phyloP scores from a whole-genome alignment of 768 basidiomycete species.

The Pilatotrama ljubarskyi region DNA sequence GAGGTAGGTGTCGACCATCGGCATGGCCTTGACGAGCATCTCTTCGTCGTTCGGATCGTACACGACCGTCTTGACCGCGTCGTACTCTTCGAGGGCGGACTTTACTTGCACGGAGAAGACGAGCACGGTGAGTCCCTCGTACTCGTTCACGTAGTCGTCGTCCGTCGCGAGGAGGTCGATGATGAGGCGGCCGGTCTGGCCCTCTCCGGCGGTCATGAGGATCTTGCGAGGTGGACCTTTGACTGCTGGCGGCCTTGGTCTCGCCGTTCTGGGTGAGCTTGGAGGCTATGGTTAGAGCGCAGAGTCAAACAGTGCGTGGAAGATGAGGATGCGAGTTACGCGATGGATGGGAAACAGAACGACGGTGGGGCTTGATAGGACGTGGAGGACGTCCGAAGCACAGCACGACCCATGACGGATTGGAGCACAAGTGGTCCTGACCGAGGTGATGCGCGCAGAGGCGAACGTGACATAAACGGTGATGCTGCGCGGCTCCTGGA shows the following conservation, averaged over 20 bases:
- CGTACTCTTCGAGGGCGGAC: conserved; percentile 20
- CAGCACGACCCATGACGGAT: background rate
- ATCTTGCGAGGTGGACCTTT: conserved; percentile 24
- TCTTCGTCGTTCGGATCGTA: conserved; percentile 22
- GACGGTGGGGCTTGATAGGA: background rate
- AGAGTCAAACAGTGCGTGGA: background rate
- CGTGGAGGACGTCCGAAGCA: background rate
- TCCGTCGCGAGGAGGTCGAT: conserved; percentile 31
- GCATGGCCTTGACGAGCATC: conserved; percentile 20
- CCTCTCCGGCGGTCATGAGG: conserved; percentile 28
- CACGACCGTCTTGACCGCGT: conserved; percentile 18
- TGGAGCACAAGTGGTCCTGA: background rate
- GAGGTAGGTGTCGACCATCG: conserved; percentile 26
- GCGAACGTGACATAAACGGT: too few species aligned
- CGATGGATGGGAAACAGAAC: background rate
- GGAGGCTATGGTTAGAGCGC: conserved; percentile 12
- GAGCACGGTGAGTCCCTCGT: conserved; percentile 25
- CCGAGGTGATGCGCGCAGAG: background rate
- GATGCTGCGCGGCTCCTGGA: conserved; percentile 58
- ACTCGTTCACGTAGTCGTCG: conserved; percentile 25
- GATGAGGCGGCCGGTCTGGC: conserved; percentile 34
- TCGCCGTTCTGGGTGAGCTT: conserved; percentile 11
- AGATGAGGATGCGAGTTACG: background rate
- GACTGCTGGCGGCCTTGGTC: background rate
- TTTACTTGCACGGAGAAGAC: conserved; percentile 24